Percentiles rank a stretch among this genome's conserved stretches.
These are phyloP conservation scores for Schoenoplectus tabernaemontani DNA, from an alignment of 202 grass and related monocot genomes.

Conservation along the genomic window DNA sequence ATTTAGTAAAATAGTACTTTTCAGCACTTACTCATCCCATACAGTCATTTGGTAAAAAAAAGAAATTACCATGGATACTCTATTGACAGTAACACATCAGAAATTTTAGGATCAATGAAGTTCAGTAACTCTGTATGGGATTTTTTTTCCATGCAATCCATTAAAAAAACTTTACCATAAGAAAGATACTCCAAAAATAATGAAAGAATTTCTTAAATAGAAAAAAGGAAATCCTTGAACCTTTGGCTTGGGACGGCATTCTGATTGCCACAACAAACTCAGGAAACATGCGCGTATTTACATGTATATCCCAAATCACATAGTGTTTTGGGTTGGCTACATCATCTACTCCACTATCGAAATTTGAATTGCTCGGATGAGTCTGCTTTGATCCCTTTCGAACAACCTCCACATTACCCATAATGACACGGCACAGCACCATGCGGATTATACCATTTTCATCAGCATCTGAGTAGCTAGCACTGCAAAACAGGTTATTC, in stretches of 20 bases:
- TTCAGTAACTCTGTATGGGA: too few relatives aligned
- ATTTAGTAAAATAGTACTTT: conserved; percentile 5
- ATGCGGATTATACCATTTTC: conserved; percentile 71
- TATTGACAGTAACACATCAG: too few relatives aligned
- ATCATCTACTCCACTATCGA: conserved; percentile 96
- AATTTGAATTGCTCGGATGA: conserved; percentile 49
- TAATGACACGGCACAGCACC: conserved; percentile 92
- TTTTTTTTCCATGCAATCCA: too few relatives aligned
- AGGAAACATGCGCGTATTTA: conserved; percentile 79
- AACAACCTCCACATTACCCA: conserved; percentile 97
- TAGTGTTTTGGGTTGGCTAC: conserved; percentile 81
- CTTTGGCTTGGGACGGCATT: conserved; percentile 63
- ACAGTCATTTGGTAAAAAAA: too few relatives aligned
- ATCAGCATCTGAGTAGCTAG: conserved; percentile 82
- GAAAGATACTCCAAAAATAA: neutral
- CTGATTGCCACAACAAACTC: conserved; percentile 83
- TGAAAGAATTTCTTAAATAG: neutral
- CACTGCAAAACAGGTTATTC: conserved; percentile 49
- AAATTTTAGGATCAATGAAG: too few relatives aligned
- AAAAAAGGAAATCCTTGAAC: conserved; percentile 33
- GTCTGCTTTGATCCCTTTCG: conserved; percentile 69
- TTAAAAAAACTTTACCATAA: too few relatives aligned
- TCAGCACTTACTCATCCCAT: too few relatives aligned
- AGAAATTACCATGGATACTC: too few relatives aligned
- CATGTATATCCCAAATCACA: conserved; percentile 85